Conservation (phyloP, 768 basidiomycete species). For the Lactarius pseudohatsudake region DNA sequence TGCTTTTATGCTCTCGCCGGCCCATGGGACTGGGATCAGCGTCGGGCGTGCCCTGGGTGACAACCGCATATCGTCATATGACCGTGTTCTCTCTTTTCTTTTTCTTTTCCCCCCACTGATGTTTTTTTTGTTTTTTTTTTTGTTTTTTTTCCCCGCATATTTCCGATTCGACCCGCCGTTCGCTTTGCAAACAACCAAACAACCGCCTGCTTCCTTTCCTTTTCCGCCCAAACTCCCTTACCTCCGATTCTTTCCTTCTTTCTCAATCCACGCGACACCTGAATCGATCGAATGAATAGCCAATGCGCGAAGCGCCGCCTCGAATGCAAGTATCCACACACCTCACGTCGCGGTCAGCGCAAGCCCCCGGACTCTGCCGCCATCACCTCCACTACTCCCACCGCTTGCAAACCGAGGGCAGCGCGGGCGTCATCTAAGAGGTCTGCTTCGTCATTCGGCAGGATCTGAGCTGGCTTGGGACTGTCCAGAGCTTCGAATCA, state of each 20-base stretch:
- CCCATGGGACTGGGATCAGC: constrained; percentile 13
- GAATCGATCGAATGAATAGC: constrained; percentile 6
- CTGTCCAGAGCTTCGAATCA: not conserved
- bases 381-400: constrained; percentile 16
- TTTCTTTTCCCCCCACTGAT: not conserved
- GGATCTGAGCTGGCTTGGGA: not conserved
- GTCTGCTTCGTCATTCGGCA: not conserved
- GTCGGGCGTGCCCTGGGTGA: not conserved
- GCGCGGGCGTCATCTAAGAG: constrained; percentile 17
- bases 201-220: not conserved
- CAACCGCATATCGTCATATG: not conserved
- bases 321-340: constrained; percentile 27
- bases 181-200: constrained; percentile 14
- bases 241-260: constrained; percentile 18
- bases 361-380: constrained; percentile 12
- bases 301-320: constrained; percentile 30
- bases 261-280: constrained; percentile 3
- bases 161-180: not conserved
- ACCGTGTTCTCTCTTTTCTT: not conserved
- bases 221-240: not conserved
- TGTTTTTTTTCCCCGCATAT: not conserved
- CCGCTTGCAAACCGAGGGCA: constrained; percentile 26
- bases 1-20: constrained; percentile 13
- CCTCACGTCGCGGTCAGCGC: constrained; percentile 33
- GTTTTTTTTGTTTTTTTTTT: not conserved